Percentiles rank a stretch among this genome's conserved stretches.
Conservation (phyloP, 2,329 filamentous ascomycete species). For the Aspergillus pseudoviridinutans region DNA sequence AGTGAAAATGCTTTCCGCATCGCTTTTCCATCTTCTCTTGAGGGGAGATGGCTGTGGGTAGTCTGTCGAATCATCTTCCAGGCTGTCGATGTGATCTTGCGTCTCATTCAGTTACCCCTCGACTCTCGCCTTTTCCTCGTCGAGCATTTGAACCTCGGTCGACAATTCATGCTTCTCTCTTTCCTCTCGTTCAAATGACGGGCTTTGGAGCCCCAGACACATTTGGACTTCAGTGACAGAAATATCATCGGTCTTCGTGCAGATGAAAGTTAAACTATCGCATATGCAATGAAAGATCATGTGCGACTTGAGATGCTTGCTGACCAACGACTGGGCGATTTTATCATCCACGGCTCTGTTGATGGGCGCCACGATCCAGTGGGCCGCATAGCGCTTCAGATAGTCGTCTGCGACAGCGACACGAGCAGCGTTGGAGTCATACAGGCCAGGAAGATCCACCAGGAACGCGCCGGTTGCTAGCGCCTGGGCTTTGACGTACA, state of each 20-base stretch:
- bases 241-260: conserved; percentile 62
- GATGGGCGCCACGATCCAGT: conserved; percentile 63
- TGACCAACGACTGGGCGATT: conserved; percentile 53
- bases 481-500: conserved; percentile 49
- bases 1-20: background rate
- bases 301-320: conserved; percentile 55
- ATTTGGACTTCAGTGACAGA: conserved; percentile 45
- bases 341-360: conserved; percentile 58
- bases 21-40: background rate
- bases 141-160: background rate
- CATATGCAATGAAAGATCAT: conserved; percentile 57
- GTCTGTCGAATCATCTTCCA: background rate
- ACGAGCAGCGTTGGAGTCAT: conserved; percentile 59
- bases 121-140: background rate
- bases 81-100: background rate
- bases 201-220: conserved; percentile 31
- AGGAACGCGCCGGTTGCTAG: conserved; percentile 53
- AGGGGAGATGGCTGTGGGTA: background rate
- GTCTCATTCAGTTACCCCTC: background rate
- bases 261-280: conserved; percentile 56
- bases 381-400: conserved; percentile 56
- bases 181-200: conserved; percentile 12
- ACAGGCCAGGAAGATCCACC: conserved; percentile 57
- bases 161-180: background rate
- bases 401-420: conserved; percentile 56